A percentile compares a stretch with the other conserved stretches of the same genome.
Evolutionary conservation across 371 early-diverging fungal genomes (phyloP).

Genomic region (Mortierella sp.): DNA sequence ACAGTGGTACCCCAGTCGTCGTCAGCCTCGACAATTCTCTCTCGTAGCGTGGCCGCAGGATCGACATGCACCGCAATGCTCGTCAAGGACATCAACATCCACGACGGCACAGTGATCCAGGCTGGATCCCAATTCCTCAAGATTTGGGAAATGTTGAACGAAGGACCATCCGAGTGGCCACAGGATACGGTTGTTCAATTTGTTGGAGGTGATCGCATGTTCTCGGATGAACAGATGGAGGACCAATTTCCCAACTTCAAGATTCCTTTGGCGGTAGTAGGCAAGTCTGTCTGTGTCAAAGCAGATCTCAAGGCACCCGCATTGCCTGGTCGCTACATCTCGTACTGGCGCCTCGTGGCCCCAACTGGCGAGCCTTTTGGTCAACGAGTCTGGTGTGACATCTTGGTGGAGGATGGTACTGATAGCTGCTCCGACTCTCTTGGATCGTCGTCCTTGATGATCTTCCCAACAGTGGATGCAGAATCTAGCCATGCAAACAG

Average conservation of each 20-base stretch:
- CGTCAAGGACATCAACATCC: slow-evolving; percentile 75
- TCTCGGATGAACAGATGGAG: slow-evolving; percentile 35
- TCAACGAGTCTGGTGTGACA: slow-evolving; percentile 72
- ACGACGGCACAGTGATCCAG: slow-evolving; percentile 69
- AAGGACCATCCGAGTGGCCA: slow-evolving; percentile 74
- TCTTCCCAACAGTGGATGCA: slow-evolving; percentile 52
- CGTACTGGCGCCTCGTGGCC: slow-evolving; percentile 71
- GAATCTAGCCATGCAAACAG: slow-evolving; percentile 17
- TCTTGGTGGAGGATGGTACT: slow-evolving; percentile 59
- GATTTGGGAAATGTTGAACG: slow-evolving; percentile 79
- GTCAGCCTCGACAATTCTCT: too few species aligned
- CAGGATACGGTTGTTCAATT: slow-evolving; percentile 64
- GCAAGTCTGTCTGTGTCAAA: slow-evolving; percentile 64
- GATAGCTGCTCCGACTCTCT: slow-evolving; percentile 32
- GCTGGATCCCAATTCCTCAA: slow-evolving; percentile 64
- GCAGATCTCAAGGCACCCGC: slow-evolving; percentile 76
- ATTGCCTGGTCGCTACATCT: slow-evolving; percentile 66
- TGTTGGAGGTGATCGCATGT: slow-evolving; percentile 63
- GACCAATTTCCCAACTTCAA: slow-evolving; percentile 47
- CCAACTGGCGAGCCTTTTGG: slow-evolving; percentile 74
- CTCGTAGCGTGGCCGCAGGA: neutral
- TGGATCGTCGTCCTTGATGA: slow-evolving; percentile 53
- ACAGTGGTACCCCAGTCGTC: too few species aligned
- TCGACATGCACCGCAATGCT: slow-evolving; percentile 55
- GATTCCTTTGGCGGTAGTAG: slow-evolving; percentile 60